A percentile compares a stretch with the other conserved stretches of the same genome.
phyloP scores from a whole-genome alignment of 371 early-diverging fungal genomes.

The Mortierella sp. region DNA sequence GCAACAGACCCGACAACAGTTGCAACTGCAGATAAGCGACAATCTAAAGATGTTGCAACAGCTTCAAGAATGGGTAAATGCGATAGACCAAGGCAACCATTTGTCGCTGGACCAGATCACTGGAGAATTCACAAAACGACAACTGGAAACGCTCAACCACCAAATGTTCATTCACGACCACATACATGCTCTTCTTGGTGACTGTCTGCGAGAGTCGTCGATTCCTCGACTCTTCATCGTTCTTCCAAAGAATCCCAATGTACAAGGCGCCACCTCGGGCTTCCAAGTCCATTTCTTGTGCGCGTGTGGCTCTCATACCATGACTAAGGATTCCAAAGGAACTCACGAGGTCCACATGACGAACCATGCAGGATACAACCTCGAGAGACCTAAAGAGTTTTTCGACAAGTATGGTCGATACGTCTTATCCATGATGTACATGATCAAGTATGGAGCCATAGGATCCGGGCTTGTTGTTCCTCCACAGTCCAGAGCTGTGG shows the following conservation, averaged over 20 bases:
- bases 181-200: slow-evolving; percentile 6
- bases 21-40: too few species aligned
- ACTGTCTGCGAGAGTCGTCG: slow-evolving; percentile 17
- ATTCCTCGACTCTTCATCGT: slow-evolving; percentile 29
- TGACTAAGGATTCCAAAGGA: too few species aligned
- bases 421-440: not conserved
- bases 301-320: slow-evolving; percentile 3
- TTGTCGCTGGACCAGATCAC: too few species aligned
- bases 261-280: too few species aligned
- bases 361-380: slow-evolving; percentile 6
- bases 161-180: not conserved
- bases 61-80: too few species aligned
- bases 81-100: too few species aligned
- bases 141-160: slow-evolving; percentile 3
- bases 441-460: not conserved
- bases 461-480: slow-evolving; percentile 3
- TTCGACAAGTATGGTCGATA: slow-evolving; percentile 7
- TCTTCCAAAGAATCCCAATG: slow-evolving; percentile 8
- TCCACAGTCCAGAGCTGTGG: not conserved
- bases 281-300: not conserved
- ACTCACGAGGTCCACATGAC: slow-evolving; percentile 3
- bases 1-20: too few species aligned
- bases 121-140: too few species aligned
- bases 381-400: not conserved
- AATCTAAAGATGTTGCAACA: too few species aligned